Evolutionary conservation across 2,329 filamentous ascomycete genomes (phyloP).

Genomic region (Nigrograna mackinnonii): DNA sequence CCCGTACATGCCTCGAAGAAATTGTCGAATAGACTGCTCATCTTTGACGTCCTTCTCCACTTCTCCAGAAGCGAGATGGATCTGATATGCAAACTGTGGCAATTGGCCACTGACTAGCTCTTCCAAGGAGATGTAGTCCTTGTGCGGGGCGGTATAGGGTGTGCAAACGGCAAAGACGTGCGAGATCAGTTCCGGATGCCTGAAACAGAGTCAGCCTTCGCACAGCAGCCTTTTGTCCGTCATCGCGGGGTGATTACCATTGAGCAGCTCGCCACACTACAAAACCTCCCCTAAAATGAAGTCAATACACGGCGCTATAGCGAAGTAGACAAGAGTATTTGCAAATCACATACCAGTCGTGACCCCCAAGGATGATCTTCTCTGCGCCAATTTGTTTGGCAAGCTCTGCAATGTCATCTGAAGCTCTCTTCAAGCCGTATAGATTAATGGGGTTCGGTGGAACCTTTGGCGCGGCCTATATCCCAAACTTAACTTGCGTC

Average conservation of each 20-base stretch:
- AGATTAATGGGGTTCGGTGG: conserved; percentile 64
- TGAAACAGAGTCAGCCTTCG: conserved; percentile 5
- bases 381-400: conserved; percentile 59
- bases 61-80: conserved; percentile 73
- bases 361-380: conserved; percentile 79
- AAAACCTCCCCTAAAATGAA: conserved; percentile 65
- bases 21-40: conserved; percentile 66
- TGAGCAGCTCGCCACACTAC: conserved; percentile 75
- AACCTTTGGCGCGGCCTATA: conserved; percentile 48
- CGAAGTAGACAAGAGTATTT: neutral
- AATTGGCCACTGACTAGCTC: conserved; percentile 60
- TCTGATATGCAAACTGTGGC: conserved; percentile 80
- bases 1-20: conserved; percentile 74
- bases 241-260: conserved; percentile 55
- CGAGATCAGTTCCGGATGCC: conserved; percentile 69
- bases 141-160: conserved; percentile 65
- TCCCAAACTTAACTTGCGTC: conserved; percentile 17
- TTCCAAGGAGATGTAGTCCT: conserved; percentile 60
- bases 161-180: conserved; percentile 82
- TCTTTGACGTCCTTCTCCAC: conserved; percentile 51
- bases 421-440: conserved; percentile 74
- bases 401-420: conserved; percentile 76
- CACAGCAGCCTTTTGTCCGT: no score
- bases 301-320: conserved; percentile 7
- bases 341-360: conserved; percentile 68